Evolutionary conservation across 2,329 filamentous ascomycete species (phyloP), one percentile per base, ranked within the genome.

Genomic region (Fusarium staphyleae): DNA sequence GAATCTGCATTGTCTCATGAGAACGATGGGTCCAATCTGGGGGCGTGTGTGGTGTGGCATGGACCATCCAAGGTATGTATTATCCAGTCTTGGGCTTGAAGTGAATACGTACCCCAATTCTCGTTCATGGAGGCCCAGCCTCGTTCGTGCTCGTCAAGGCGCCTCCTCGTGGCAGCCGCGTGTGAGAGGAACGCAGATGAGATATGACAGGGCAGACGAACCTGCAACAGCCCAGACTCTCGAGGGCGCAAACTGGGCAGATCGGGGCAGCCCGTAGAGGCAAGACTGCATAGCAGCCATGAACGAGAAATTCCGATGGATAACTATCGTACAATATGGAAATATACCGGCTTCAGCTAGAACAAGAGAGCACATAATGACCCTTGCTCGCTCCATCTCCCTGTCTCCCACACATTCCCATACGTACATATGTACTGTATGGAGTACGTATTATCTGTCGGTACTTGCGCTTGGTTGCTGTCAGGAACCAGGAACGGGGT

Each of bases 331-430:
- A 22, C 19, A 22, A 22, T 22, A 13, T 13, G 28, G 28, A 29
- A 4, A 29, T 4, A 29, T 29, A 10, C 28, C 19, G 19, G 4
- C 19, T 4, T 22, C 4, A 22, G 19, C 19, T 6, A 13, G 28
- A 29, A 29, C 28, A 29, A 29, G 28, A 10, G 9, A 22, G 30
- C 29, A 15, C 16, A 35, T 4, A 33, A n/a, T 4, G 13, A 56
- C 60, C 64, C 64, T 61, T 67, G 65, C 53, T 43, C 35, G 24
- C 37, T 19, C 36, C 41, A 52, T 30, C 29, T 54, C 62, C 63
- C 55, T 66, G 65, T 67, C 60, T 67, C 33, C 58, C 19, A 22
- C 65, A 67, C 64, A 67, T 66, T 55, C 44, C 50, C 52, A 40
- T 30, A n/a, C n/a, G n/a, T n/a, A n/a, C n/a, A n/a, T n/a, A n/a